Evolutionary conservation across 768 basidiomycete genomes (phyloP).

Genomic region (Suillus sp.): DNA sequence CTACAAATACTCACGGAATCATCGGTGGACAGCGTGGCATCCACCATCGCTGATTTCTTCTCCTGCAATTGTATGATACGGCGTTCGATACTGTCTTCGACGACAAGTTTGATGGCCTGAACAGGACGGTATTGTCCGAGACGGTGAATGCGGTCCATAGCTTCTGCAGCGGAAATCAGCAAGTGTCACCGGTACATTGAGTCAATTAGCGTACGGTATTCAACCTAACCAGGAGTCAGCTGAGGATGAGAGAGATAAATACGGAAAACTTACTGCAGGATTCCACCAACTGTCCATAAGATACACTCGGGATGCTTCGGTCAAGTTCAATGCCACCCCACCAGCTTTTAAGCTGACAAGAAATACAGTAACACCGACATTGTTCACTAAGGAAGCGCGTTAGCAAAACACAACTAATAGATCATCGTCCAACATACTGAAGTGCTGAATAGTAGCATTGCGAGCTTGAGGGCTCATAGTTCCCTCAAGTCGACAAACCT

Average conservation of each 20-base stretch:
- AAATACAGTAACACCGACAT: slow-evolving; percentile 95
- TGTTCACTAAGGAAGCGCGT: slow-evolving; percentile 65
- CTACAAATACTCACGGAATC: slow-evolving; percentile 57
- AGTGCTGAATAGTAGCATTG: slow-evolving; percentile 92
- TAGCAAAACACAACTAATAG: not conserved
- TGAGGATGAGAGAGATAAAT: slow-evolving; percentile 7
- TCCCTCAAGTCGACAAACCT: slow-evolving; percentile 94
- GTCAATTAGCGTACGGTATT: slow-evolving; percentile 63
- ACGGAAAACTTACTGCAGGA: slow-evolving; percentile 64
- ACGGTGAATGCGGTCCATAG: slow-evolving; percentile 97
- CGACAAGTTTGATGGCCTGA: slow-evolving; percentile 88
- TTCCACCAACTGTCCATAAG: slow-evolving; percentile 99
- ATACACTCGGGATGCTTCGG: slow-evolving; percentile 91
- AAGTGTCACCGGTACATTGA: not conserved
- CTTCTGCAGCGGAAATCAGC: slow-evolving; percentile 53
- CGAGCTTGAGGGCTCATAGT: slow-evolving; percentile 97
- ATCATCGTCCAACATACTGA: slow-evolving; percentile 58
- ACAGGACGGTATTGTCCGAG: slow-evolving; percentile 95
- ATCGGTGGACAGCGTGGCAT: slow-evolving; percentile 81
- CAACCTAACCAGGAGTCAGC: slow-evolving; percentile 47
- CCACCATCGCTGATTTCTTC: slow-evolving; percentile 95
- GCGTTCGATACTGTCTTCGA: slow-evolving; percentile 96
- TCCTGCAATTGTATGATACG: slow-evolving; percentile 94
- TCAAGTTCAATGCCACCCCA: slow-evolving; percentile 88
- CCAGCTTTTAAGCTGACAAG: slow-evolving; percentile 95